A percentile compares a stretch with the other conserved stretches of the same genome.
Evolutionary conservation across 2,329 filamentous ascomycete species (phyloP).

Genomic region (Cladosporium colombiae): DNA sequence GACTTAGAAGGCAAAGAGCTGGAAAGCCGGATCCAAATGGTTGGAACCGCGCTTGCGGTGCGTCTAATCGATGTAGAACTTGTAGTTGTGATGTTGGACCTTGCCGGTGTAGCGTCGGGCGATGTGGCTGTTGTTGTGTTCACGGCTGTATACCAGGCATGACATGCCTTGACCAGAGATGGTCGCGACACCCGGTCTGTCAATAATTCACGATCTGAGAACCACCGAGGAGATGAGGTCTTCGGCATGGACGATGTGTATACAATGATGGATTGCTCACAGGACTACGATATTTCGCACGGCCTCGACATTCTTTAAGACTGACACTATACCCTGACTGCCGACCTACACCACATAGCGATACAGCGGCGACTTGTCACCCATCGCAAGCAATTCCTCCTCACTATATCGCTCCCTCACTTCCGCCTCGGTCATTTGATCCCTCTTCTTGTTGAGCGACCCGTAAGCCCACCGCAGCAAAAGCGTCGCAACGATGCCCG

Average conservation of each 20-base stretch:
- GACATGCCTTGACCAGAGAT: background rate
- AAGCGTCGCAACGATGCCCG: slow-evolving; percentile 27
- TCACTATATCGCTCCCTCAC: slow-evolving; percentile 38
- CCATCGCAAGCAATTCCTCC: slow-evolving; percentile 39
- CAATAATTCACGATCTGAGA: background rate
- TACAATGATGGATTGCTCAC: background rate
- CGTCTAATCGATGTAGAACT: too few species aligned
- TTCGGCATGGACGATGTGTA: background rate
- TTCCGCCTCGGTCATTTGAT: slow-evolving; percentile 36
- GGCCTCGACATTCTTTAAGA: background rate
- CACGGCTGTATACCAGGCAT: background rate
- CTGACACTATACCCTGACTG: background rate
- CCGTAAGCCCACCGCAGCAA: slow-evolving; percentile 33
- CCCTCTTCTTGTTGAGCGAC: slow-evolving; percentile 38
- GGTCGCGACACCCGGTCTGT: background rate
- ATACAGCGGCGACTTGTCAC: slow-evolving; percentile 42
- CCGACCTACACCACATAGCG: slow-evolving; percentile 28
- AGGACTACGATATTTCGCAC: background rate
- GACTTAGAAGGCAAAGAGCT: background rate
- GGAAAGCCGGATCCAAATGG: too few species aligned
- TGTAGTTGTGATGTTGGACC: too few species aligned
- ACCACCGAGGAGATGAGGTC: background rate
- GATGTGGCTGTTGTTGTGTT: background rate
- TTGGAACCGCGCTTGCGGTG: too few species aligned
- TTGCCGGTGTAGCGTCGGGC: background rate